phyloP scores from a whole-genome alignment of 2,329 filamentous ascomycete species.

The Exophiala sideris region DNA sequence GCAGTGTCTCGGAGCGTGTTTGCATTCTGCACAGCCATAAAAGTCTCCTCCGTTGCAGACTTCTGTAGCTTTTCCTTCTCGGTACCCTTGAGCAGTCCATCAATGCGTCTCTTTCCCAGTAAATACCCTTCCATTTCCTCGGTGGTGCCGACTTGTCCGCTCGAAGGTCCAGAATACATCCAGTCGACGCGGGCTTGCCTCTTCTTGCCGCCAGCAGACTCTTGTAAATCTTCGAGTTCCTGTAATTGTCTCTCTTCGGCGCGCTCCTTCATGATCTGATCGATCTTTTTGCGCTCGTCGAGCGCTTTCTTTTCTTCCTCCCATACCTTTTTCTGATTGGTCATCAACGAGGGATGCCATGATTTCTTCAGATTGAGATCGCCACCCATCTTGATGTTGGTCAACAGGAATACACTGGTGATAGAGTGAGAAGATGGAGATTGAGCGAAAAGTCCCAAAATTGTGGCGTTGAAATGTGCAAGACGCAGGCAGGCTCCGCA shows the following conservation, averaged over 20 bases:
- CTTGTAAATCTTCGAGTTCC: conserved; percentile 84
- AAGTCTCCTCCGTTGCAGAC: conserved; percentile 60
- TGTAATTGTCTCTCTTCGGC: conserved; percentile 91
- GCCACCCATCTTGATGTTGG: conserved; percentile 69
- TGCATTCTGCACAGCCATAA: conserved; percentile 63
- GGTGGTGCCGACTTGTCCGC: conserved; percentile 67
- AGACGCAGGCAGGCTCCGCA: conserved; percentile 6
- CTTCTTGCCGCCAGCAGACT: conserved; percentile 79
- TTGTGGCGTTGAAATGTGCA: background rate
- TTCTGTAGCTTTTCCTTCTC: conserved; percentile 81
- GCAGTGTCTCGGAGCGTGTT: conserved; percentile 77
- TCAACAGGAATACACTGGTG: background rate
- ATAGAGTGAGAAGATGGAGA: background rate
- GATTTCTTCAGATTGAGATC: conserved; percentile 74
- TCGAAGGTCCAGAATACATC: conserved; percentile 91
- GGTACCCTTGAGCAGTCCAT: conserved; percentile 76
- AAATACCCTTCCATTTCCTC: conserved; percentile 95
- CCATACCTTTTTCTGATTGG: conserved; percentile 88
- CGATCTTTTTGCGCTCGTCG: conserved; percentile 89
- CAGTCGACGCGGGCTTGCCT: conserved; percentile 84
- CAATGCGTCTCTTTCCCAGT: conserved; percentile 86
- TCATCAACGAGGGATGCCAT: conserved; percentile 88
- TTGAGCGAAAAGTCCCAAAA: background rate
- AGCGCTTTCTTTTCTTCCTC: conserved; percentile 88
- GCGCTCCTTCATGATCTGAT: conserved; percentile 86